These are phyloP conservation scores for Monosporascus sp. DNA, from an alignment of 2,329 filamentous ascomycete species.

Conservation along the genomic window DNA sequence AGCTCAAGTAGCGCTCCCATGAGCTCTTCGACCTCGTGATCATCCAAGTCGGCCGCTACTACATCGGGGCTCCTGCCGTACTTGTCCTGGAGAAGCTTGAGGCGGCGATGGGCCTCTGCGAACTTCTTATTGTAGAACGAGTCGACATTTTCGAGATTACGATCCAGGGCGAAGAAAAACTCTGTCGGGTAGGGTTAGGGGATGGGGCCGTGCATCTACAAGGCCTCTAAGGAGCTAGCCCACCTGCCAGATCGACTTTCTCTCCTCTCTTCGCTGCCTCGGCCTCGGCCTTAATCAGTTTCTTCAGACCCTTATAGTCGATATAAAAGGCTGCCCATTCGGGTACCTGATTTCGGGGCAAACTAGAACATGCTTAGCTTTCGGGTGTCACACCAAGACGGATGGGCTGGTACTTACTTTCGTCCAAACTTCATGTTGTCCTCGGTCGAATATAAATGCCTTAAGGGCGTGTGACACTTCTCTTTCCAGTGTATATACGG, in stretches of 20 bases:
- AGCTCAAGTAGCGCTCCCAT: conserved; percentile 87
- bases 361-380: conserved; percentile 34
- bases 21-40: conserved; percentile 86
- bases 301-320: conserved; percentile 90
- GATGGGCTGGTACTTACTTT: conserved; percentile 38
- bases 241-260: conserved; percentile 86
- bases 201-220: conserved; percentile 26
- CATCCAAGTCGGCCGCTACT: conserved; percentile 68
- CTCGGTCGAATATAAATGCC: neutral
- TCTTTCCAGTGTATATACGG: neutral
- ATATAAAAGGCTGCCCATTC: conserved; percentile 83
- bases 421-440: conserved; percentile 57
- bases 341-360: conserved; percentile 78
- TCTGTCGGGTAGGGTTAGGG: conserved; percentile 52
- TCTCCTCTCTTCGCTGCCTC: conserved; percentile 61
- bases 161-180: conserved; percentile 94
- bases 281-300: conserved; percentile 80
- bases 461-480: neutral
- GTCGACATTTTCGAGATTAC: conserved; percentile 95
- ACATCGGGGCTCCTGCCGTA: conserved; percentile 72
- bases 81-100: conserved; percentile 81
- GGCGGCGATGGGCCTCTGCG: conserved; percentile 72
- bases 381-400: neutral
- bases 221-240: conserved; percentile 36
- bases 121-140: conserved; percentile 96